Evolutionary conservation across 2,329 filamentous ascomycete species (phyloP).

Genomic region (Cryphonectria japonica): DNA sequence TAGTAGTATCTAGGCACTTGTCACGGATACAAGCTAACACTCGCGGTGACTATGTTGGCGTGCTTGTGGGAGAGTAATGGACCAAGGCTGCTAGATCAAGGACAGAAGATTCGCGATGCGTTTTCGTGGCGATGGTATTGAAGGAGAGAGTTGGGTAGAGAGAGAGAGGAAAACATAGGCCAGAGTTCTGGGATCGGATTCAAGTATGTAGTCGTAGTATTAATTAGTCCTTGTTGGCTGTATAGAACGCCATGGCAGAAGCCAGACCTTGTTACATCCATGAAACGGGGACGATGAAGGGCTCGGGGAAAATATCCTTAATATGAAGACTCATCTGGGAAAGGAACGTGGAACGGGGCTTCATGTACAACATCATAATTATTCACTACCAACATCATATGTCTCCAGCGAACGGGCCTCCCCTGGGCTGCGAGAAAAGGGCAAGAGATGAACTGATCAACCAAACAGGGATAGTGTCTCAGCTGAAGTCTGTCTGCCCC

Average conservation of each 20-base stretch:
- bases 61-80: neutral
- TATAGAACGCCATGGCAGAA: neutral
- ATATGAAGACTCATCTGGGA: neutral
- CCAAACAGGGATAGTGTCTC: neutral
- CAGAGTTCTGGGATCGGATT: neutral
- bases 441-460: neutral
- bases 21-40: neutral
- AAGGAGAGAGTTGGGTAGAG: neutral
- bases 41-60: neutral
- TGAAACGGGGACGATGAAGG: neutral
- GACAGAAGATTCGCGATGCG: neutral
- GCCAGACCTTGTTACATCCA: neutral
- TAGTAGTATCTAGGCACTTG: neutral
- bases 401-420: neutral
- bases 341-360: neutral
- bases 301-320: neutral
- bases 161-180: neutral
- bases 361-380: neutral
- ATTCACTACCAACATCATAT: neutral
- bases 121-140: neutral
- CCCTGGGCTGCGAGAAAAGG: neutral
- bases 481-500: neutral
- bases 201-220: neutral
- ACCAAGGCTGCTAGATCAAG: neutral
- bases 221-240: neutral